Evolutionary conservation across 2,329 filamentous ascomycete species (phyloP).

Genomic region (Trichoderma koningiopsis): DNA sequence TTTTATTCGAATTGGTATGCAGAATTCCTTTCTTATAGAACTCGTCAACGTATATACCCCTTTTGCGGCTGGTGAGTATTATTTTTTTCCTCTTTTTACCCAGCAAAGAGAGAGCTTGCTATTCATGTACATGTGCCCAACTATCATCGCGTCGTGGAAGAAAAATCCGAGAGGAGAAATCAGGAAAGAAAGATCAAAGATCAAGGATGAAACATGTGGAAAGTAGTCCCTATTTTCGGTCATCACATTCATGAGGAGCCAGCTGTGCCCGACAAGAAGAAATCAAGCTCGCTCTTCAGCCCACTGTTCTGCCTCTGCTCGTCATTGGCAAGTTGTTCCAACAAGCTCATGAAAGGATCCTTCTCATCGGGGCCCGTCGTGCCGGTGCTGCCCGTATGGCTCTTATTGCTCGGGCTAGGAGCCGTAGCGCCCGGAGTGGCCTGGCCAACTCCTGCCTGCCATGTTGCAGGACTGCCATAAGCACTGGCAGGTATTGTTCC

Average conservation of each 20-base stretch:
- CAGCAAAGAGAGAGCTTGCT: not conserved
- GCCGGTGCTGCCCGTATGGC: conserved; percentile 53
- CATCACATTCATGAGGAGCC: not conserved
- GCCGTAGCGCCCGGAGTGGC: conserved; percentile 29
- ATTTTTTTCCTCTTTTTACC: not conserved
- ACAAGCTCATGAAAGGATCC: conserved; percentile 75
- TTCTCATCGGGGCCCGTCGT: conserved; percentile 62
- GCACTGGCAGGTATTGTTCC: conserved; percentile 56
- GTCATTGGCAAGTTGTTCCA: conserved; percentile 83
- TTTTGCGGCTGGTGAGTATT: not conserved
- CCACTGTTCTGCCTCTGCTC: conserved; percentile 64
- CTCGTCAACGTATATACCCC: not conserved
- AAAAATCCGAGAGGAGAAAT: not conserved
- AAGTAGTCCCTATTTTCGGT: not conserved
- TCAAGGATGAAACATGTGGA: not conserved
- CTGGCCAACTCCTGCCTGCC: conserved; percentile 45
- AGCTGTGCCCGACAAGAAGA: conserved; percentile 58
- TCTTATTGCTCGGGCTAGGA: conserved; percentile 50
- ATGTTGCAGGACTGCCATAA: conserved; percentile 55
- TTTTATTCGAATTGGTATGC: not conserved
- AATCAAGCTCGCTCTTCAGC: conserved; percentile 74
- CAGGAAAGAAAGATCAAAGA: not conserved
- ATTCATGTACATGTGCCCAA: not conserved
- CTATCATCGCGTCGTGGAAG: not conserved
- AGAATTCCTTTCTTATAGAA: not conserved